Conservation (phyloP, 2,329 filamentous ascomycete species). For the Monilinia fructigena region DNA sequence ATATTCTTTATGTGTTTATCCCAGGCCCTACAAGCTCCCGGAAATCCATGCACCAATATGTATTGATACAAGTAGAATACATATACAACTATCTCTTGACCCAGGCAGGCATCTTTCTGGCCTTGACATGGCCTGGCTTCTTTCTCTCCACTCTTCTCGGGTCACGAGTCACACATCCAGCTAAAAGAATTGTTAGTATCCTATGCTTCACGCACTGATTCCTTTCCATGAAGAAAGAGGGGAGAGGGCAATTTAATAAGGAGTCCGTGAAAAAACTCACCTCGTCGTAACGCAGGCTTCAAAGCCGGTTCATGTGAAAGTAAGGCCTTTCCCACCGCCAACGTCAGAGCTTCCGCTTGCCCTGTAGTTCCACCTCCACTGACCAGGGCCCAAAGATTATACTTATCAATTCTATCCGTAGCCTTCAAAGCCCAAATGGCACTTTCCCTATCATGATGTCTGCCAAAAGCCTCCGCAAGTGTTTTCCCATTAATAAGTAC, state of each 20-base stretch:
- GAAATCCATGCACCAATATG: constrained; percentile 9
- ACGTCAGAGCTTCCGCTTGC: constrained; percentile 89
- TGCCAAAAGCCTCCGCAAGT: constrained; percentile 77
- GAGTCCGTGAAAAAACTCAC: constrained; percentile 56
- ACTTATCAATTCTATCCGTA: constrained; percentile 85
- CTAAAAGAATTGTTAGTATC: constrained; percentile 50
- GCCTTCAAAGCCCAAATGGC: constrained; percentile 86
- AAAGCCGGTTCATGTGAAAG: constrained; percentile 88
- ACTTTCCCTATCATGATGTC: constrained; percentile 91
- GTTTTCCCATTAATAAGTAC: constrained; percentile 86
- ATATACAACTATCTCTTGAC: constrained; percentile 64
- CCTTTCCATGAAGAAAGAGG: constrained; percentile 10
- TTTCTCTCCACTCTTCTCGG: constrained; percentile 93
- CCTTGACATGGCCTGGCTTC: constrained; percentile 94
- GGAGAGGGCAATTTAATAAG: constrained; percentile 5
- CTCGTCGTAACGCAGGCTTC: constrained; percentile 83
- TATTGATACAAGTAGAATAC: constrained; percentile 37
- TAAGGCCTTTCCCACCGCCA: constrained; percentile 85
- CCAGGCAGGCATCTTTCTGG: constrained; percentile 97
- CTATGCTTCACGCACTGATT: not conserved
- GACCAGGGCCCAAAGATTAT: constrained; percentile 89
- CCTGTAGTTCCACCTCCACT: constrained; percentile 88
- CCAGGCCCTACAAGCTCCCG: not conserved
- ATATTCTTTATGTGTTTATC: not conserved
- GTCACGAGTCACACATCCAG: constrained; percentile 89